Percentiles rank a stretch among this genome's conserved stretches.
These are phyloP conservation scores for Erysimum cheiri DNA, from an alignment of 441 rosid species.

Conservation along the genomic window DNA sequence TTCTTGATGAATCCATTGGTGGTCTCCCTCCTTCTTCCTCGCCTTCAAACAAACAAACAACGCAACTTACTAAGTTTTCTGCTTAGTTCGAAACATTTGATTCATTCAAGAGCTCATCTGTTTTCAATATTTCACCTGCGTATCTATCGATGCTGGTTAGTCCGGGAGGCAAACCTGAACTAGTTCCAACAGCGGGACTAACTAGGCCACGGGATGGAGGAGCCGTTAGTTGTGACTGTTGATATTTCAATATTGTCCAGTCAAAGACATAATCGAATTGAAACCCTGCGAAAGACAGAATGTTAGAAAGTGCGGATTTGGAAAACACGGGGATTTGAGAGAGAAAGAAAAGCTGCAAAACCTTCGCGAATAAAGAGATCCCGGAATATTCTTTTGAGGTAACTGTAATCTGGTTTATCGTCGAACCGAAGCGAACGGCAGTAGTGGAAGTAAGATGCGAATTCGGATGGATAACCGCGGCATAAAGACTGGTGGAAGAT, in stretches of 20 bases:
- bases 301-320: not conserved
- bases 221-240: slow-evolving; percentile 85
- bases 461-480: slow-evolving; percentile 95
- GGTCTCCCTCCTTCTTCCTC: slow-evolving; percentile 59
- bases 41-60: slow-evolving; percentile 47
- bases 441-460: slow-evolving; percentile 96
- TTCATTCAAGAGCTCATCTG: not conserved
- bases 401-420: slow-evolving; percentile 95
- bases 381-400: slow-evolving; percentile 87
- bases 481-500: slow-evolving; percentile 67
- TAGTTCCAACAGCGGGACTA: slow-evolving; percentile 76
- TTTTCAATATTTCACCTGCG: slow-evolving; percentile 53
- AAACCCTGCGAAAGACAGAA: slow-evolving; percentile 62
- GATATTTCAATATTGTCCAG: slow-evolving; percentile 98
- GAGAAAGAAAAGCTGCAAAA: slow-evolving; percentile 37
- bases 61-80: not conserved
- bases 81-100: not conserved
- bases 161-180: slow-evolving; percentile 78
- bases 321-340: not conserved
- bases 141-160: slow-evolving; percentile 67
- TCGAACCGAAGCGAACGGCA: slow-evolving; percentile 94
- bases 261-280: slow-evolving; percentile 97
- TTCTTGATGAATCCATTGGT: slow-evolving; percentile 61
- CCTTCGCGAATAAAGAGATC: slow-evolving; percentile 99
- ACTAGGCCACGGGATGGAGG: slow-evolving; percentile 73